Percentiles rank a stretch among this genome's conserved stretches.
These are phyloP conservation scores for Lomentospora prolificans DNA, from an alignment of 2,329 filamentous ascomycete genomes.

Conservation along the genomic window DNA sequence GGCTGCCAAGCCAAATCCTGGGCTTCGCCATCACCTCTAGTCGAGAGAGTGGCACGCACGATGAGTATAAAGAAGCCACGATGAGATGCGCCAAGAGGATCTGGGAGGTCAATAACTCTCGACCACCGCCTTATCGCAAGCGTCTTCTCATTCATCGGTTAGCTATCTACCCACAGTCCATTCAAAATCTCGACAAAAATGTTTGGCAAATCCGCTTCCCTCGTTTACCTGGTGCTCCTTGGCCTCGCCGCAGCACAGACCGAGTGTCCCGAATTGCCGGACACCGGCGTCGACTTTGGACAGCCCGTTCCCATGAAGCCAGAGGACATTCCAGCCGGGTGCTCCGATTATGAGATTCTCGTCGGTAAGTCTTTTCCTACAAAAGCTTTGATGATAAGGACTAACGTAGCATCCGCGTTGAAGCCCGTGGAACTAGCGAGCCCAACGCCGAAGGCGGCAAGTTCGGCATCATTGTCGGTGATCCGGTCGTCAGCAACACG, in stretches of 20 bases:
- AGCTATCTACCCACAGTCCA: too few relatives aligned
- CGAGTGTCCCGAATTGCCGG: not conserved
- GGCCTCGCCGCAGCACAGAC: not conserved
- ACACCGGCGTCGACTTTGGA: not conserved
- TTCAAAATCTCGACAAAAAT: too few relatives aligned
- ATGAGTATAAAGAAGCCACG: not conserved
- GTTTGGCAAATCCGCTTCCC: not conserved
- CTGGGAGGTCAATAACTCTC: too few relatives aligned
- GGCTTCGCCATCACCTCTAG: too few relatives aligned
- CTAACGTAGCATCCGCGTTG: not conserved
- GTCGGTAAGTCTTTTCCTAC: conserved; percentile 7
- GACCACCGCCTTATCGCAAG: too few relatives aligned
- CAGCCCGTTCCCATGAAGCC: not conserved
- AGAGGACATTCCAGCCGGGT: conserved; percentile 10
- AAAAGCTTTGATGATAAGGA: not conserved
- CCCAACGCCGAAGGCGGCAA: conserved; percentile 10
- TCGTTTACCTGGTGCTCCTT: not conserved
- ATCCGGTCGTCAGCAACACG: conserved; percentile 12
- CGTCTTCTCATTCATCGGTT: too few relatives aligned
- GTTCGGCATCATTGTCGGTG: conserved; percentile 12
- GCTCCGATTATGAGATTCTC: conserved; percentile 11
- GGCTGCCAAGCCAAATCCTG: too few relatives aligned
- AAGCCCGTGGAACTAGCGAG: conserved; percentile 12
- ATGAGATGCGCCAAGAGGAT: not conserved
- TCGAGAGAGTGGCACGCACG: not conserved